Percentiles rank a stretch among this genome's conserved stretches.
phyloP scores from a whole-genome alignment of 1,284 basidiomycete species.

The Ceratobasidium sp. region DNA sequence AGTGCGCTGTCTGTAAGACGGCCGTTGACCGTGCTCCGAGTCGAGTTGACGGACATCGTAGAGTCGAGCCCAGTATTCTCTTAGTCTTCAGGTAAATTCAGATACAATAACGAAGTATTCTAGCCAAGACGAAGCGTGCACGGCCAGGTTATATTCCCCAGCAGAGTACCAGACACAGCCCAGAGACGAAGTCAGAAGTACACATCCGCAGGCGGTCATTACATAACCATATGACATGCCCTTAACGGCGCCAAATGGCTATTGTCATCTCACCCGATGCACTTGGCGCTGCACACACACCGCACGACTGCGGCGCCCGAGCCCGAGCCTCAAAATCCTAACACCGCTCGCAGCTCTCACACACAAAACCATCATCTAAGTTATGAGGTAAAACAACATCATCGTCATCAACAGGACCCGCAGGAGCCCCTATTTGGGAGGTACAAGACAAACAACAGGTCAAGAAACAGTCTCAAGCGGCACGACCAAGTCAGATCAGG shows the following conservation, averaged over 20 bases:
- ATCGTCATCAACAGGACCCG: constrained; percentile 18
- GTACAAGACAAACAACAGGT: constrained; percentile 33
- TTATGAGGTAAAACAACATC: constrained; percentile 42
- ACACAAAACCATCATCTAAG: constrained; percentile 44
- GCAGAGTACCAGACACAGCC: constrained; percentile 28
- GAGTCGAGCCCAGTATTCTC: not conserved
- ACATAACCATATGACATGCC: constrained; percentile 31
- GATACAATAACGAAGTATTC: not conserved
- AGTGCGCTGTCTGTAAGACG: constrained; percentile 79
- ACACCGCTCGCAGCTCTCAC: constrained; percentile 13
- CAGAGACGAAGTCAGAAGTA: constrained; percentile 29
- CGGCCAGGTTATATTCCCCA: not conserved
- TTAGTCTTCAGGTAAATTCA: not conserved
- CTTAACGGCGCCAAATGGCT: constrained; percentile 30
- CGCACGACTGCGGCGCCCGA: not conserved
- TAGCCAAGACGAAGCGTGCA: not conserved
- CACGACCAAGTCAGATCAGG: constrained; percentile 34
- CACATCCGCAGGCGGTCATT: not conserved
- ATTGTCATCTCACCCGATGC: not conserved
- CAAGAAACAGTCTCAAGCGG: constrained; percentile 37
- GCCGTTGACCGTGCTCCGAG: constrained; percentile 41
- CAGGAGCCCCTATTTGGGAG: constrained; percentile 38
- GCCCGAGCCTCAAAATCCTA: not conserved
- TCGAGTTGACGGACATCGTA: constrained; percentile 44
- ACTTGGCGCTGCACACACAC: not conserved